Conservation (phyloP, 169 alveolate species). For the Eimeria tenella region DNA sequence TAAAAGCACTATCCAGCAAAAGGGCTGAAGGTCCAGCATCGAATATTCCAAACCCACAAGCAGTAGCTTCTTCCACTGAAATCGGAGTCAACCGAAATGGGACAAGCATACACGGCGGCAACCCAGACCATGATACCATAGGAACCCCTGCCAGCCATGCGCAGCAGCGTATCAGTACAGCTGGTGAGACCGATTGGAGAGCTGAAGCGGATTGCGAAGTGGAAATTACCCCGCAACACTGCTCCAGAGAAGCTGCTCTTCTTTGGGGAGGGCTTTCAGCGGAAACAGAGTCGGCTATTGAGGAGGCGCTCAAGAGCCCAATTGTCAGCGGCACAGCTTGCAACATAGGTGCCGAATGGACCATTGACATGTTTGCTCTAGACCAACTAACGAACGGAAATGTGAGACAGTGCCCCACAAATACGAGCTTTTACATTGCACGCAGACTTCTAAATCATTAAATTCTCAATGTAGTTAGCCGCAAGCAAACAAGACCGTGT, state of each 20-base stretch:
- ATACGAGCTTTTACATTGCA: neutral
- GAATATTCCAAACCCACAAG: neutral
- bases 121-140: neutral
- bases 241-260: neutral
- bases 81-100: neutral
- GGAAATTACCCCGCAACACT: neutral
- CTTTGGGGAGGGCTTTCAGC: conserved; percentile 9
- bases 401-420: neutral
- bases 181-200: no score
- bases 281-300: neutral
- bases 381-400: conserved; percentile 40
- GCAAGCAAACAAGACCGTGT: no score
- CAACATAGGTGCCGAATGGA: conserved; percentile 44
- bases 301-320: conserved; percentile 36
- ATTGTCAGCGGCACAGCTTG: neutral
- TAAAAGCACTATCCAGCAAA: neutral
- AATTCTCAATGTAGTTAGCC: no score
- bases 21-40: neutral
- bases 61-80: neutral
- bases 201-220: neutral
- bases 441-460: no score
- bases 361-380: conserved; percentile 62
- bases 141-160: neutral
- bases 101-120: neutral
- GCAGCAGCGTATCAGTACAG: neutral